Conservation (phyloP, 257 asterid genomes). For the Fraxinus pennsylvanica region DNA sequence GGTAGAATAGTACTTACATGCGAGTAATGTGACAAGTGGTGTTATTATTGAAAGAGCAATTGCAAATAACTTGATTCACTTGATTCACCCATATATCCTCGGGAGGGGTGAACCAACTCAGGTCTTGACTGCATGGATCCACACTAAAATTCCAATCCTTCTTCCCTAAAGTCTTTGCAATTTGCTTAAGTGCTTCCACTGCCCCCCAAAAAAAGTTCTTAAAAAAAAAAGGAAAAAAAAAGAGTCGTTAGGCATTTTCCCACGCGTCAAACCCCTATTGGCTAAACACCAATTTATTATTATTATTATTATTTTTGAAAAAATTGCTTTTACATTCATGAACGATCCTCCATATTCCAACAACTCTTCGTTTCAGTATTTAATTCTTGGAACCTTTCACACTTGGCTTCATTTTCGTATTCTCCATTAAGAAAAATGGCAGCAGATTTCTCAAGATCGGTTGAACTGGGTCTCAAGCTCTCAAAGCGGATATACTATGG, state of each 20-base stretch:
- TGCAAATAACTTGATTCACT: no score
- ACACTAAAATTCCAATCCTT: slow-evolving; percentile 52
- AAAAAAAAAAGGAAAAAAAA: no score
- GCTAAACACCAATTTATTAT: no score
- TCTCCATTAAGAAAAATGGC: slow-evolving; percentile 45
- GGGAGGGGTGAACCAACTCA: slow-evolving; percentile 42
- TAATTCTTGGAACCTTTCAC: not conserved
- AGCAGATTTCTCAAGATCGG: slow-evolving; percentile 64
- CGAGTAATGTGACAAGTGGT: no score
- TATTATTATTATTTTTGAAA: no score
- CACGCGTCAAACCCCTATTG: no score
- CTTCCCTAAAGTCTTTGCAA: slow-evolving; percentile 49
- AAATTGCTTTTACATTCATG: slow-evolving; percentile 11
- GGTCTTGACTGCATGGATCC: slow-evolving; percentile 55
- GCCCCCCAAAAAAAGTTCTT: not conserved
- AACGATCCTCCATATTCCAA: slow-evolving; percentile 32
- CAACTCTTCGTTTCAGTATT: not conserved
- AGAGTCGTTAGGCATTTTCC: no score
- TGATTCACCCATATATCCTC: no score
- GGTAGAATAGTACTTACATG: no score
- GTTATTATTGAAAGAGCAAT: no score
- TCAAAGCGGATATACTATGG: slow-evolving; percentile 78
- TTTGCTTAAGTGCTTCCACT: slow-evolving; percentile 48
- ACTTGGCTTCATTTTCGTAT: slow-evolving; percentile 4
- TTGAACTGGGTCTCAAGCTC: slow-evolving; percentile 64